Evolutionary conservation across 495 filamentous ascomycete genomes (phyloP).

Genomic region (Penicillium riverlandense): DNA sequence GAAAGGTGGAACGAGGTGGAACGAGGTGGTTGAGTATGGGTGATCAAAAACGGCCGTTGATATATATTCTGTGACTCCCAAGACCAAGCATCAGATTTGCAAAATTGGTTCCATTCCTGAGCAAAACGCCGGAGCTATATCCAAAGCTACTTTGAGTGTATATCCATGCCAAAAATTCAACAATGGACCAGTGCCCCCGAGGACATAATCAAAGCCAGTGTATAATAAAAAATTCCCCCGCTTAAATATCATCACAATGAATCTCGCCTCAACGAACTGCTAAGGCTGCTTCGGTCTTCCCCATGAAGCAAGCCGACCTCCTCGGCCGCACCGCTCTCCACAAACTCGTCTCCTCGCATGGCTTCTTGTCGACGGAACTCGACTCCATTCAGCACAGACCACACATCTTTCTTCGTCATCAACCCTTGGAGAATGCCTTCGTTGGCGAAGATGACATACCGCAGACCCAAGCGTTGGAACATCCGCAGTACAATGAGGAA

Average conservation of each 20-base stretch:
- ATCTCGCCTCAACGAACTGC: slow-evolving; percentile 28
- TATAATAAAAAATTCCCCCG: slow-evolving; percentile 5
- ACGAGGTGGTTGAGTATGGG: no score
- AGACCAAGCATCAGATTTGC: no score
- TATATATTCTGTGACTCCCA: no score
- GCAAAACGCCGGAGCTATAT: no score
- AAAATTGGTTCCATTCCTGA: no score
- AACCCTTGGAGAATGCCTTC: slow-evolving; percentile 76
- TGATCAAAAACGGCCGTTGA: no score
- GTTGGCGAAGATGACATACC: slow-evolving; percentile 84
- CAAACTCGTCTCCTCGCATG: slow-evolving; percentile 25
- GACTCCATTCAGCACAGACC: slow-evolving; percentile 79
- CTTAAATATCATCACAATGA: slow-evolving; percentile 19
- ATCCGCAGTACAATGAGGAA: slow-evolving; percentile 79
- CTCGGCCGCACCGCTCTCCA: slow-evolving; percentile 37
- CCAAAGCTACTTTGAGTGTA: no score
- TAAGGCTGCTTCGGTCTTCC: slow-evolving; percentile 32
- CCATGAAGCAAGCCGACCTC: slow-evolving; percentile 43
- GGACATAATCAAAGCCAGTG: neutral
- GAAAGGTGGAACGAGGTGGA: no score
- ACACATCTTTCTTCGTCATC: slow-evolving; percentile 97
- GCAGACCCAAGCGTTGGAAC: slow-evolving; percentile 87
- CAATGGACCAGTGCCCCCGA: no score
- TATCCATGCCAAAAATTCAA: no score
- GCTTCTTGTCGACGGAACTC: slow-evolving; percentile 47